Conservation (phyloP, 2,329 filamentous ascomycete genomes). For the Xylaria multiplex region DNA sequence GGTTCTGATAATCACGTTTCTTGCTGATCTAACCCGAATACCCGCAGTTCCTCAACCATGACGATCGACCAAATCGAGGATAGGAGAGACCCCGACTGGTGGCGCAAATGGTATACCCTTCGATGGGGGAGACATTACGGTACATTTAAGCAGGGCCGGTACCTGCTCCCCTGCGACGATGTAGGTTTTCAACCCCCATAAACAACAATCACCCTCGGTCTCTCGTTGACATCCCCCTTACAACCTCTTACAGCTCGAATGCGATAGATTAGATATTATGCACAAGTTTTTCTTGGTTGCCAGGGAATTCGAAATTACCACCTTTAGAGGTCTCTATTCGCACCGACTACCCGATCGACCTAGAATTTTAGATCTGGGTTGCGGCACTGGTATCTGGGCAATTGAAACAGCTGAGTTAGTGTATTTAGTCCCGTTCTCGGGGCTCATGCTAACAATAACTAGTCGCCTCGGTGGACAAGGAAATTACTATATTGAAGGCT, state of each 20-base stretch:
- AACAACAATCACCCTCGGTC: background rate
- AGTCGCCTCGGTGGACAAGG: slow-evolving; percentile 41
- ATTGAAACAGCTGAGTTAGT: slow-evolving; percentile 83
- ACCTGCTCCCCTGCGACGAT: slow-evolving; percentile 81
- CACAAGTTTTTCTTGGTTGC: slow-evolving; percentile 79
- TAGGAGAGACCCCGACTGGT: slow-evolving; percentile 25
- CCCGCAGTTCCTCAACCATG: slow-evolving; percentile 27
- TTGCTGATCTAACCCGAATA: slow-evolving; percentile 8
- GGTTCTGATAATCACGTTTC: background rate
- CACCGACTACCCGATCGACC: slow-evolving; percentile 53
- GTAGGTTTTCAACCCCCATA: slow-evolving; percentile 55
- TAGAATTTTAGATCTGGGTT: slow-evolving; percentile 75
- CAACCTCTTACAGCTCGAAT: slow-evolving; percentile 69
- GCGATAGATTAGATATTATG: slow-evolving; percentile 82
- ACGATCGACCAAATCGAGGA: slow-evolving; percentile 25
- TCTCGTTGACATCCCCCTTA: slow-evolving; percentile 28
- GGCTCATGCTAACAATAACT: slow-evolving; percentile 27
- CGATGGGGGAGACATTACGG: slow-evolving; percentile 66
- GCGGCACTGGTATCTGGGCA: slow-evolving; percentile 91
- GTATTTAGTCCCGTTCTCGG: background rate
- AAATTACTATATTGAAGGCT: slow-evolving; percentile 49
- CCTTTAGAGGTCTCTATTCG: slow-evolving; percentile 42
- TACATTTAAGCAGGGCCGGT: slow-evolving; percentile 72
- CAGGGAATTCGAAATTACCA: slow-evolving; percentile 55
- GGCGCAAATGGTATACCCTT: slow-evolving; percentile 61